phyloP scores from a whole-genome alignment of 352 stramenopile species.

The Phytophthora brassicae region DNA sequence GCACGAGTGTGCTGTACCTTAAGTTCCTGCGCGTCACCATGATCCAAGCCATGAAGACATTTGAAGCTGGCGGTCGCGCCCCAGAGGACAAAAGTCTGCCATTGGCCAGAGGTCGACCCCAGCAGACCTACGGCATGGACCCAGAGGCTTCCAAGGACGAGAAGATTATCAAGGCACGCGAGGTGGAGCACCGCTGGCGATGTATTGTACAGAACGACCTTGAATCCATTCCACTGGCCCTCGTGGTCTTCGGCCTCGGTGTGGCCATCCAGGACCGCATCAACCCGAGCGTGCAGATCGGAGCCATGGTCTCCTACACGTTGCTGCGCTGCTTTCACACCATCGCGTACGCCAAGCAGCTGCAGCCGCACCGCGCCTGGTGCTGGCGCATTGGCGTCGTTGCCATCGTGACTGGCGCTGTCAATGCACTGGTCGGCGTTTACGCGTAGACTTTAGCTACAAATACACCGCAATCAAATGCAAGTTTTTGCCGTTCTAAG shows the following conservation, averaged over 20 bases:
- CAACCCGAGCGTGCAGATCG: constrained; percentile 25
- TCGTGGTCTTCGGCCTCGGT: constrained; percentile 37
- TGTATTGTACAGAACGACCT: constrained; percentile 52
- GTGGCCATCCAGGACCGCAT: constrained; percentile 34
- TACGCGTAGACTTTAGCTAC: constrained; percentile 32
- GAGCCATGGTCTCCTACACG: constrained; percentile 29
- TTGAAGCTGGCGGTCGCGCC: constrained; percentile 41
- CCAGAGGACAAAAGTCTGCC: constrained; percentile 43
- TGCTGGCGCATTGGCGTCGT: constrained; percentile 43
- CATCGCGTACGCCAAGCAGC: constrained; percentile 37
- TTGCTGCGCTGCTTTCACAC: constrained; percentile 35
- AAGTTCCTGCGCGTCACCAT: constrained; percentile 54
- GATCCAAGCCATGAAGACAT: constrained; percentile 56
- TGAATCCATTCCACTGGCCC: constrained; percentile 45
- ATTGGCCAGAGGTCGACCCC: constrained; percentile 20
- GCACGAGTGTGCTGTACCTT: constrained; percentile 46
- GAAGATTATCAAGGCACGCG: constrained; percentile 38
- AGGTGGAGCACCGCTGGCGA: constrained; percentile 44
- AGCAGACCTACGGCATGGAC: constrained; percentile 19
- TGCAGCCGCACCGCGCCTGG: constrained; percentile 27
- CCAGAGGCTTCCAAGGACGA: constrained; percentile 32
- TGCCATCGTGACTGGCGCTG: constrained; percentile 35
- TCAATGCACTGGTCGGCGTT: constrained; percentile 50
- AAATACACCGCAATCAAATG: too few relatives aligned
- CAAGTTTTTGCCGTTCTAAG: neutral